Evolutionary conservation across 306 rosid genomes (phyloP).

Genomic region (Gleditsia sinensis): DNA sequence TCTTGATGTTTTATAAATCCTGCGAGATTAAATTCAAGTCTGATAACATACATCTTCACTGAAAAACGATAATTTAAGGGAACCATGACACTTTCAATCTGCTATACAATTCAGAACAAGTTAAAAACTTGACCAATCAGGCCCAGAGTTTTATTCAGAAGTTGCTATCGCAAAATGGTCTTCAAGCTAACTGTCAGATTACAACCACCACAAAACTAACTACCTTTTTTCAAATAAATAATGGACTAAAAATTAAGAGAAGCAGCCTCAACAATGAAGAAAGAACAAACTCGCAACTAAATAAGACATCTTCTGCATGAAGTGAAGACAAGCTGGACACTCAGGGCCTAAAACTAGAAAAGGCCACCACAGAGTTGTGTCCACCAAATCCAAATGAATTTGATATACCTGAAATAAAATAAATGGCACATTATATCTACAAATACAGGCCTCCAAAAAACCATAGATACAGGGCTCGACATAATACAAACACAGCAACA

Average conservation of each 20-base stretch:
- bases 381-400: slow-evolving; percentile 98
- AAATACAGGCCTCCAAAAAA: neutral
- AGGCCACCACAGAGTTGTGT: slow-evolving; percentile 94
- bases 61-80: slow-evolving; percentile 14
- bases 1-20: no score
- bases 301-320: slow-evolving; percentile 46
- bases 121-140: slow-evolving; percentile 1
- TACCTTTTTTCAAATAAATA: slow-evolving; percentile 33
- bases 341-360: slow-evolving; percentile 93
- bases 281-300: slow-evolving; percentile 49
- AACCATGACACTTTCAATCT: slow-evolving; percentile 26
- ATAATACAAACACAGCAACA: no score
- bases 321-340: slow-evolving; percentile 33
- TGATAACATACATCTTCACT: neutral
- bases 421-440: slow-evolving; percentile 5
- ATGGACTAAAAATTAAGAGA: slow-evolving; percentile 31
- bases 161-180: slow-evolving; percentile 32
- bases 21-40: neutral
- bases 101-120: slow-evolving; percentile 23
- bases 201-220: slow-evolving; percentile 32
- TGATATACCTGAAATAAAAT: slow-evolving; percentile 68
- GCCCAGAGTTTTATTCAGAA: slow-evolving; percentile 20
- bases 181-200: slow-evolving; percentile 27
- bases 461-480: no score
- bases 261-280: slow-evolving; percentile 52